phyloP scores from a whole-genome alignment of 73 alveolate species.

The Blepharisma japonicum region DNA sequence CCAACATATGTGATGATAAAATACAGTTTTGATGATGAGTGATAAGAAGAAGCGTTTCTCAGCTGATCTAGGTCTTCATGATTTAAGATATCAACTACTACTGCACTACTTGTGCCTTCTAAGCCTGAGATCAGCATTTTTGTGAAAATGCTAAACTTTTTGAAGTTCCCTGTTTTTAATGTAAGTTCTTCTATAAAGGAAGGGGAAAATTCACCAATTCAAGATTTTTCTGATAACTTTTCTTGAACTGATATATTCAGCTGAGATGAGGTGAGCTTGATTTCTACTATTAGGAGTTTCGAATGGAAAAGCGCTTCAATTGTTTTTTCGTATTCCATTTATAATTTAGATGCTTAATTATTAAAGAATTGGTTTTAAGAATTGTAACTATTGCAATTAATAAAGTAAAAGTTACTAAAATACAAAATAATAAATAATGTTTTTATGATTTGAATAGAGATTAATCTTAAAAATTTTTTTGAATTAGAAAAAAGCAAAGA shows the following conservation, averaged over 20 bases:
- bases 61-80: conserved; percentile 56
- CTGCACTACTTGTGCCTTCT: conserved; percentile 40
- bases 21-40: conserved; percentile 40
- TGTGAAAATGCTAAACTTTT: conserved; percentile 50
- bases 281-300: too few relatives aligned
- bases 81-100: conserved; percentile 57
- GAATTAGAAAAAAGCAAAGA: too few relatives aligned
- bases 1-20: conserved; percentile 54
- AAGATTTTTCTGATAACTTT: not conserved
- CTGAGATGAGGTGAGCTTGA: too few relatives aligned
- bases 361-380: too few relatives aligned
- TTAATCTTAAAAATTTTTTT: too few relatives aligned
- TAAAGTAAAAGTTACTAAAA: too few relatives aligned
- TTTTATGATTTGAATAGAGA: too few relatives aligned
- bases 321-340: too few relatives aligned
- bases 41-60: not conserved
- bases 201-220: conserved; percentile 56
- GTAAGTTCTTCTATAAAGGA: conserved; percentile 68
- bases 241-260: not conserved
- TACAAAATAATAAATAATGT: too few relatives aligned
- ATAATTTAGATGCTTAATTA: too few relatives aligned
- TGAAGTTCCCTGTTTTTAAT: conserved; percentile 61
- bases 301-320: too few relatives aligned
- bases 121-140: conserved; percentile 63
- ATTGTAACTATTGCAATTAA: too few relatives aligned